Conservation (phyloP, 2,329 filamentous ascomycete species). For the Colletotrichum cordylinicola region DNA sequence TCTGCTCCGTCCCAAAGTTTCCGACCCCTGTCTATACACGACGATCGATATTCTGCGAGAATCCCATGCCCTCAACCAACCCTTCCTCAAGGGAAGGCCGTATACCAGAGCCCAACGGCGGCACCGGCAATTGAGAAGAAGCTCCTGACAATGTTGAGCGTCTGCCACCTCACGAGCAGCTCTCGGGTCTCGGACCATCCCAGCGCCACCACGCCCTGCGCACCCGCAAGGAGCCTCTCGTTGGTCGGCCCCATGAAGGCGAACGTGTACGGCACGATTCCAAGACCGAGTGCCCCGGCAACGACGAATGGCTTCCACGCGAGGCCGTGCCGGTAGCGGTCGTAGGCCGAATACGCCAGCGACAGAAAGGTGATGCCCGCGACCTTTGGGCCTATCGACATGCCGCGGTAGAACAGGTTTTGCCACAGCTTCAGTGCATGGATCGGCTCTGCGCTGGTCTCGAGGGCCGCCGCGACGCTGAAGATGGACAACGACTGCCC, state of each 20-base stretch:
- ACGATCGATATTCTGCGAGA: neutral
- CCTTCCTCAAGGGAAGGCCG: neutral
- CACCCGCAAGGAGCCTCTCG: conserved; percentile 29
- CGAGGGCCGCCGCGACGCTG: conserved; percentile 34
- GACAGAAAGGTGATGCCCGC: conserved; percentile 35
- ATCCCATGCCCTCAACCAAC: neutral
- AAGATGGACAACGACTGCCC: conserved; percentile 41
- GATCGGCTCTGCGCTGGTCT: conserved; percentile 30
- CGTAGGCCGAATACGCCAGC: conserved; percentile 42
- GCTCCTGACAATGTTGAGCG: conserved; percentile 17
- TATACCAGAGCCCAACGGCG: conserved; percentile 12
- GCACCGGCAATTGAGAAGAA: conserved; percentile 11
- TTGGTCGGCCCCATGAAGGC: conserved; percentile 44
- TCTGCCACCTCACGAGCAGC: conserved; percentile 20
- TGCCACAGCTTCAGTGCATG: conserved; percentile 41
- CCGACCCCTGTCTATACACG: neutral
- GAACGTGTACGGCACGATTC: conserved; percentile 45
- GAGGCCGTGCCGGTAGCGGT: conserved; percentile 28
- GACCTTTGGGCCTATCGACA: conserved; percentile 41
- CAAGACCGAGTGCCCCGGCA: conserved; percentile 36
- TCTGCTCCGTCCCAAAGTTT: neutral
- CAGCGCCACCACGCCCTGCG: conserved; percentile 13
- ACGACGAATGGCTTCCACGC: conserved; percentile 39
- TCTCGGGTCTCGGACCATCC: conserved; percentile 1
- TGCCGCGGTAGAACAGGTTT: conserved; percentile 40